A percentile compares a stretch with the other conserved stretches of the same genome.
phyloP scores from a whole-genome alignment of 495 filamentous ascomycete genomes.

The Xylaria grammica region DNA sequence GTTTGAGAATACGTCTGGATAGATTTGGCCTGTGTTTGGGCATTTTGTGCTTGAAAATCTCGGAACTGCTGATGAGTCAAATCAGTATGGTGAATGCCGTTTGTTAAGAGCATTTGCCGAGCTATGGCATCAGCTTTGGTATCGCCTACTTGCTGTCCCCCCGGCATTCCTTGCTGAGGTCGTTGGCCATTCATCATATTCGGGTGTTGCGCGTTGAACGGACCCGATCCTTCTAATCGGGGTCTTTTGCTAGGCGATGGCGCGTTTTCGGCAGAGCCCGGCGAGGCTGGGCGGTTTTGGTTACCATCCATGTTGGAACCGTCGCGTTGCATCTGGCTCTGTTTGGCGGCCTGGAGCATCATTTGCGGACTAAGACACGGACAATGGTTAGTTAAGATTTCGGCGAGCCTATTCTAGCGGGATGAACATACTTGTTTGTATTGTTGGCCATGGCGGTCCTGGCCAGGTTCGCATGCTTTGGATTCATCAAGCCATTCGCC shows the following conservation, averaged over 20 bases:
- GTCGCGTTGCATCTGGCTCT: slow-evolving; percentile 81
- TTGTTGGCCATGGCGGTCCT: slow-evolving; percentile 81
- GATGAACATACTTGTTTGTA: slow-evolving; percentile 65
- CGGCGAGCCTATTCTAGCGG: background rate
- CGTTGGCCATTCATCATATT: slow-evolving; percentile 79
- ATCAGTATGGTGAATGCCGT: slow-evolving; percentile 74
- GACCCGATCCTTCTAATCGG: slow-evolving; percentile 73
- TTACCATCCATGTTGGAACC: slow-evolving; percentile 88
- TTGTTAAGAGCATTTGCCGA: slow-evolving; percentile 65
- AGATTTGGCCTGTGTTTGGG: slow-evolving; percentile 72
- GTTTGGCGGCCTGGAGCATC: slow-evolving; percentile 66
- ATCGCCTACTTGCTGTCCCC: slow-evolving; percentile 71
- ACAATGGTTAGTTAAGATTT: slow-evolving; percentile 31
- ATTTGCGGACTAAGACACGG: slow-evolving; percentile 64
- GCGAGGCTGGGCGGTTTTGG: slow-evolving; percentile 78
- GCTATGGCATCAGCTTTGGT: slow-evolving; percentile 53
- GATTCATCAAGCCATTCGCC: slow-evolving; percentile 54
- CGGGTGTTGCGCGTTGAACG: slow-evolving; percentile 70
- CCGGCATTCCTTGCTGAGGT: slow-evolving; percentile 72
- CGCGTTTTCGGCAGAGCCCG: slow-evolving; percentile 81
- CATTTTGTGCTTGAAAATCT: slow-evolving; percentile 66
- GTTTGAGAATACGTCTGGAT: slow-evolving; percentile 85
- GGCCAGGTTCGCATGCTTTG: slow-evolving; percentile 60
- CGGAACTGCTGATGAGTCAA: slow-evolving; percentile 80
- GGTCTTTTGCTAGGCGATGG: slow-evolving; percentile 91